Evolutionary conservation across 768 basidiomycete genomes (phyloP), one percentile per base, ranked within the genome.

Genomic region (Dictyophora rubrovolvata): DNA sequence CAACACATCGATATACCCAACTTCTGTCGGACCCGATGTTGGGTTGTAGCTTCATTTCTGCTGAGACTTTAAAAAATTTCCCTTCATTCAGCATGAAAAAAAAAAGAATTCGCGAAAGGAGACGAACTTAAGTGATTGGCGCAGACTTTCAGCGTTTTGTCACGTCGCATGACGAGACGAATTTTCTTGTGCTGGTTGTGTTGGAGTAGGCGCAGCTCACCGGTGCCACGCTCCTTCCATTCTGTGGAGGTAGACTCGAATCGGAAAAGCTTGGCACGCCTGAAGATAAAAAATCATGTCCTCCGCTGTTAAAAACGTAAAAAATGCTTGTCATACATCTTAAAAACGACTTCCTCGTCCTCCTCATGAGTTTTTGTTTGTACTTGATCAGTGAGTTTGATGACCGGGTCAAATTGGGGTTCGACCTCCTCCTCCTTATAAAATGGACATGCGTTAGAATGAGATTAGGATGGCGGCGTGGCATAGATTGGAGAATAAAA

Each of bases 61-160:
- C 62, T 22, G 89, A 74, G 70, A 98, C 95, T 97, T 65, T 34
- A 54, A 37, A 17, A 23, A 57, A 36, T 61, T 64, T 17, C 63
- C 36, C 22, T 37, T 14, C 12, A n/a, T 42, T 42, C n/a, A 42
- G 11, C 42, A 28, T 36, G 42, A 23, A 48, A 48, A 20, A 42
- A 58, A 17, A 33, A 20, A 34, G 11, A 55, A 21, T 22, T 48
- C 34, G 36, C 48, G 18, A 33, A 51, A 48, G 54, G 51, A 21
- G 11, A 73, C 79, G 75, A 68, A 97, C 96, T 84, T 64, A 83
- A 74, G 75, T 98, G 96, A 77, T 99, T 99, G 60, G 96, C 96
- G 74, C 96, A 98, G 74, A 98, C 94, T 74, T 99, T 98, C 74
- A 93, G 80, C 52, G 96, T 99, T 85, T 97, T 97, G 81, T 99